These are phyloP conservation scores for Aspergillus ochraceus DNA, from an alignment of 2,329 filamentous ascomycete genomes.

Conservation along the genomic window DNA sequence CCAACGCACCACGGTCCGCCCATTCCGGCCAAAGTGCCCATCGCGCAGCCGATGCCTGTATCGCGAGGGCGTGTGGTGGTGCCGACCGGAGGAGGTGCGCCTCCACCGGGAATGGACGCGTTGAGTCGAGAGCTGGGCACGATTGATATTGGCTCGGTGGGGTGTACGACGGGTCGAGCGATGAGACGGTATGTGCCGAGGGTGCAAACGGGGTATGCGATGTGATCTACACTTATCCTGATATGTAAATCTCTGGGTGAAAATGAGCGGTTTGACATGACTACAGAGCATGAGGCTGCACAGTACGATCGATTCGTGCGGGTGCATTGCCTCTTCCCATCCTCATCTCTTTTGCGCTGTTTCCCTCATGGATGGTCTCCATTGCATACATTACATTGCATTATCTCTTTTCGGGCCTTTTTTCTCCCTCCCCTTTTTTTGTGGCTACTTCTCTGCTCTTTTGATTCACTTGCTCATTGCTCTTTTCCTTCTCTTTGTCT, in stretches of 20 bases:
- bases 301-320: no score
- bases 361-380: background rate
- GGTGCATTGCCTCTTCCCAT: background rate
- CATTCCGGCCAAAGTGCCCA: constrained; percentile 45
- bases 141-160: constrained; percentile 49
- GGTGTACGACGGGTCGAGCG: constrained; percentile 29
- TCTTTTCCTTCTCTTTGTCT: background rate
- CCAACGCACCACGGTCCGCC: constrained; percentile 34
- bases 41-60: constrained; percentile 32
- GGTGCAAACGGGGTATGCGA: constrained; percentile 30
- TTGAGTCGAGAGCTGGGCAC: constrained; percentile 59
- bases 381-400: no score
- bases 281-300: no score
- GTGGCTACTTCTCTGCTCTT: background rate
- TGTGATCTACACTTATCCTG: constrained; percentile 10
- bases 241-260: no score
- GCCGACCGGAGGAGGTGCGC: background rate
- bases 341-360: background rate
- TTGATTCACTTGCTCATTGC: no score
- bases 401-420: background rate
- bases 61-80: constrained; percentile 25
- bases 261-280: no score
- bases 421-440: background rate
- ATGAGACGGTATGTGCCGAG: constrained; percentile 34
- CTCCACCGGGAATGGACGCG: constrained; percentile 42